Conservation (phyloP, 2,329 filamentous ascomycete genomes). For the Dryadomyces sulphureus region DNA sequence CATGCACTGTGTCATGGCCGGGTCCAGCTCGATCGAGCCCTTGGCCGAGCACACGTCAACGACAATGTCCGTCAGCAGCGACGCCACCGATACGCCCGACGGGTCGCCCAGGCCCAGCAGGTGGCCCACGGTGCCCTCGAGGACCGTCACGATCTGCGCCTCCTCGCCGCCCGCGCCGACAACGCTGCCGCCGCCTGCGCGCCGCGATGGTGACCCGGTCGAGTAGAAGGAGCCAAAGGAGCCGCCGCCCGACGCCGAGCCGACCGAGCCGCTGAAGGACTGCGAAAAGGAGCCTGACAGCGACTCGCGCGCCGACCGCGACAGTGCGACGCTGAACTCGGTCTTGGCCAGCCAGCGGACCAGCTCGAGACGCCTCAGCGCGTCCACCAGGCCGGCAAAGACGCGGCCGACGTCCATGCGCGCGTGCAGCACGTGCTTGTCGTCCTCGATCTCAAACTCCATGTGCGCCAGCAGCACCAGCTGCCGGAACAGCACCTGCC, state of each 20-base stretch:
- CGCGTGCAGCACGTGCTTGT: conserved; percentile 48
- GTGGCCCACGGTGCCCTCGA: conserved; percentile 46
- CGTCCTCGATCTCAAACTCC: conserved; percentile 65
- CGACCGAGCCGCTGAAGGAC: conserved; percentile 9
- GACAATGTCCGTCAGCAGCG: conserved; percentile 51
- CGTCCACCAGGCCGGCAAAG: conserved; percentile 53
- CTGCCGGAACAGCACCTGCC: conserved; percentile 65
- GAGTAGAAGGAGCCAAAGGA: neutral
- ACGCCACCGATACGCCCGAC: conserved; percentile 34
- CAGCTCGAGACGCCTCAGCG: conserved; percentile 62
- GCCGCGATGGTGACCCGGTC: neutral
- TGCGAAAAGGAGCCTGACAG: conserved; percentile 5
- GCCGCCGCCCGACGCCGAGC: neutral
- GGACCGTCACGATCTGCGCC: conserved; percentile 35
- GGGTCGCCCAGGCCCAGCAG: conserved; percentile 49
- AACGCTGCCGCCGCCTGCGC: neutral
- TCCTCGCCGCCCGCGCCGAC: conserved; percentile 1
- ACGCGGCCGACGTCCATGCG: conserved; percentile 52
- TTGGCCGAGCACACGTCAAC: conserved; percentile 49
- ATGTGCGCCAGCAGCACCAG: conserved; percentile 75
- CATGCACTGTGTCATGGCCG: conserved; percentile 46
- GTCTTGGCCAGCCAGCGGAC: conserved; percentile 52
- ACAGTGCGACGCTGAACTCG: conserved; percentile 34
- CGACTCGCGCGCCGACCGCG: conserved; percentile 10
- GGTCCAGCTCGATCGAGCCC: conserved; percentile 50